Base-by-base conservation (phyloP, 352 stramenopile genomes). In the Globisporangium viniferum region DNA sequence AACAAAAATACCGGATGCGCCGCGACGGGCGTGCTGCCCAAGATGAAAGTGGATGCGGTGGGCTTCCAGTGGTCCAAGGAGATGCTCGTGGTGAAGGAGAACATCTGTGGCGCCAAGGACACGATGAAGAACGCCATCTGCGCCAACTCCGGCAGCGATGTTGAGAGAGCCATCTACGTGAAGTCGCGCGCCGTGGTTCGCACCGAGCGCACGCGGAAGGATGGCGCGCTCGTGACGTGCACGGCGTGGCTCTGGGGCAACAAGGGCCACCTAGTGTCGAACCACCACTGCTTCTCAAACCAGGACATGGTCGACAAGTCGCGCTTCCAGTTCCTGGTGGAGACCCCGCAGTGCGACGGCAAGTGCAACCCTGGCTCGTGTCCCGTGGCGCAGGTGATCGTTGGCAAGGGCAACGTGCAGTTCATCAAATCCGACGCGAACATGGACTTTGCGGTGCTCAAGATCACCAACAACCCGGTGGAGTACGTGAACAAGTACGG, bases 51-150 rank as follows among this genome's bases (percentile, higher is more conserved):
- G n/a, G 53, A 80, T 29, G 63, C 74, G 0, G 60, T 80, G 18
- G 76, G 76, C 59, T 88, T 77, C 51, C 69, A 77, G 61, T 79
- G 76, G 59, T 73, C 74, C n/a, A 78, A 74, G 44, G 69, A 73
- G 41, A 71, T 58, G 27, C 53, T 69, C 54, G 60, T 74, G 12
- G 71, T 55, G n/a, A 83, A 81, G 33, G 80, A 88, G 53, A 79
- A 71, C 7, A 80, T 88, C 60, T 88, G 80, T 31, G 80, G 78
- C 18, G 67, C 76, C 39, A 77, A 69, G 8, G 73, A 84, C 65
- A 86, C 78, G n/a, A 86, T 88, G 80, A 79, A 86, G 69, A 88
- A 88, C 64, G 69, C 73, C 22, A 76, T 78, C 68, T 86, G 78
- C 35, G 80, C 79, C 33, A 65, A 68, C 61, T 65, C 69, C 1